These are phyloP conservation scores for Aspergillus oerlinghausenensis DNA, from an alignment of 2,329 filamentous ascomycete genomes.

Conservation along the genomic window DNA sequence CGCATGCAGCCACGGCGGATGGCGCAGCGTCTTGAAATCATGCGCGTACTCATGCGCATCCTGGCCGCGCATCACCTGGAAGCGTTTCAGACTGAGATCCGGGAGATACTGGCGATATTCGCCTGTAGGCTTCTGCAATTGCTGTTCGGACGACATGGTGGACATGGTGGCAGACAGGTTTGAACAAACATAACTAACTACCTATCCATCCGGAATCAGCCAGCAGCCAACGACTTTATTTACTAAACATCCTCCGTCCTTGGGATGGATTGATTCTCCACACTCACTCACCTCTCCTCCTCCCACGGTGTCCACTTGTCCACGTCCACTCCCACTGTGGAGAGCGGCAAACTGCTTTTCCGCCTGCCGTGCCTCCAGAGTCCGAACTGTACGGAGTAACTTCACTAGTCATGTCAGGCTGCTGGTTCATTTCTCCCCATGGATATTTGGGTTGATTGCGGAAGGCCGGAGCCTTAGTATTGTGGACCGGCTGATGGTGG, in stretches of 20 bases:
- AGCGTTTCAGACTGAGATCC: slow-evolving; percentile 57
- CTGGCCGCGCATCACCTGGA: slow-evolving; percentile 59
- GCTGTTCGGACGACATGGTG: slow-evolving; percentile 5
- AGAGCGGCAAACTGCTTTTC: slow-evolving; percentile 13
- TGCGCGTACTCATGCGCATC: slow-evolving; percentile 59
- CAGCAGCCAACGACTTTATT: slow-evolving; percentile 1
- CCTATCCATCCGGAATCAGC: neutral
- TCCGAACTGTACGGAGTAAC: too few species aligned
- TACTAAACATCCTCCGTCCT: neutral
- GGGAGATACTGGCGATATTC: slow-evolving; percentile 58
- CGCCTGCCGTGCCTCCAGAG: neutral
- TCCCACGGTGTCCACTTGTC: too few species aligned
- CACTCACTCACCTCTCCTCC: slow-evolving; percentile 1
- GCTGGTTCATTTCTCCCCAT: too few species aligned
- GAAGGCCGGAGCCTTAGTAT: too few species aligned
- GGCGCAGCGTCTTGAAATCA: slow-evolving; percentile 54
- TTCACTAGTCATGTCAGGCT: too few species aligned
- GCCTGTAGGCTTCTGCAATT: slow-evolving; percentile 23
- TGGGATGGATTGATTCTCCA: neutral
- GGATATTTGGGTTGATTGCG: too few species aligned
- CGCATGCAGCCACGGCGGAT: slow-evolving; percentile 63
- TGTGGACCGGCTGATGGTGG: too few species aligned
- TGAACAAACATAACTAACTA: neutral
- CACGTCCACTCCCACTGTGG: slow-evolving; percentile 10
- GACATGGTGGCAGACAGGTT: neutral